Evolutionary conservation across 352 stramenopile genomes (phyloP), one percentile per base, ranked within the genome.

Genomic region (Phytophthora gonapodyides): DNA sequence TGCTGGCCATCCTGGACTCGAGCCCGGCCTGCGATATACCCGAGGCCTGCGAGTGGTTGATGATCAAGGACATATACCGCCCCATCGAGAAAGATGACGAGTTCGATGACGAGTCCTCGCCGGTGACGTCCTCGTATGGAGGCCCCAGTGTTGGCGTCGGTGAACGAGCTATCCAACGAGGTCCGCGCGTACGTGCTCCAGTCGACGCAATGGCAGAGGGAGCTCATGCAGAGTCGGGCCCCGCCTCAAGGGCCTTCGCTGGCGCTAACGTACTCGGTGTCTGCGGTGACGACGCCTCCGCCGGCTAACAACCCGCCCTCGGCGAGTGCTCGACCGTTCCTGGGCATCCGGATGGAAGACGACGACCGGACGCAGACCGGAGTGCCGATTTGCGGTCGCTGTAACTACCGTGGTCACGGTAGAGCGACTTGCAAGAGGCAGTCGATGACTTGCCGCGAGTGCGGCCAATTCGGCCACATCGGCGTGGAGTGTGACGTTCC

Each of bases 81-180:
- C 36, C 49, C 30, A 47, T 47, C 19, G 49, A 57, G 19, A 24
- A 47, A 48, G 49, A 57, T 8, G 49, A 48, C 37, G 49, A 57
- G 9, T 33, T 57, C 21, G n/a, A 57, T 4, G 19, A 57, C 7
- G 30, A 46, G 11, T 1, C 6, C 5, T 17, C n/a, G 40, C 5
- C 16, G 7, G n/a, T 2, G 16, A 21, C 40, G 7, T 9, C 21
- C 27, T 3, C 10, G 1, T 1, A 2, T 49, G n/a, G 10, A 36
- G 19, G n/a, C n/a, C 15, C 11, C 21, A 3, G 16, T 49, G 43
- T 5, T 50, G 24, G 27, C 21, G 1, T 24, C 21, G 21, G 21
- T 24, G 21, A 24, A 24, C 1, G 21, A 24, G 3, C 21, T 24
- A 3, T 24, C 21, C 21, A 24, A 24, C 21, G 21, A 24, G 3